Base-by-base conservation (phyloP, 2,329 filamentous ascomycete species). In the Ustulina deusta region DNA sequence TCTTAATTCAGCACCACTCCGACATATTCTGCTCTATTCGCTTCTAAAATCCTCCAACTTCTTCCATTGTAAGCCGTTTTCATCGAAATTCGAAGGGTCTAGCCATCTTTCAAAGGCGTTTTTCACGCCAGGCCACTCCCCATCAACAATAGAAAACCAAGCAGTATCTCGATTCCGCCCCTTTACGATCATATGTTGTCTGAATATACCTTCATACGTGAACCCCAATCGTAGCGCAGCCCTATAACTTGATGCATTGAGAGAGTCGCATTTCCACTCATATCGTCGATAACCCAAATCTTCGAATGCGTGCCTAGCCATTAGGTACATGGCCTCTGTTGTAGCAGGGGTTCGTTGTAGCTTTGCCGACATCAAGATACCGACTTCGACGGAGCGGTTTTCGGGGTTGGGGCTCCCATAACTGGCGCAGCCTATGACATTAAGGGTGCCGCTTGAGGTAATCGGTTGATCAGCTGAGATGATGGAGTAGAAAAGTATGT, bases 241-340 rank as follows among this genome's bases (percentile, higher is more conserved):
- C 3, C 82, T 78, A 15, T 82, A 78, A 51, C 86, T 89, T 0
- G 83, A 79, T 40, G 72, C 79, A 73, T 91, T 91, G 11, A 88
- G 77, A 17, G 81, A 71, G 73, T 91, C 84, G 61, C 86, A 88
- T 72, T 91, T 91, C 89, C 89, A 91, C 75, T 90, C 88, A 3
- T 89, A 83, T 7, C 89, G 80, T 3, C 84, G 76, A 73, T 87
- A 89, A 0, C 84, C 82, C 25, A 90, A 74, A 1, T 82, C 80
- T 3, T 86, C 83, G 70, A 91, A 87, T 0, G 83, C 83, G 62
- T 87, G 80, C 42, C 79, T 79, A 49, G 86, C 81, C n/a, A 90
- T 75, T 1, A 91, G 78, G 67, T 85, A 89, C 68, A 86, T 81
- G 0, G 83, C 82, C 74, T 91, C 89, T 0, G 88, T 91, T 0